Conservation (phyloP, 148 eudicot species). For the Rhododendron simsii region DNA sequence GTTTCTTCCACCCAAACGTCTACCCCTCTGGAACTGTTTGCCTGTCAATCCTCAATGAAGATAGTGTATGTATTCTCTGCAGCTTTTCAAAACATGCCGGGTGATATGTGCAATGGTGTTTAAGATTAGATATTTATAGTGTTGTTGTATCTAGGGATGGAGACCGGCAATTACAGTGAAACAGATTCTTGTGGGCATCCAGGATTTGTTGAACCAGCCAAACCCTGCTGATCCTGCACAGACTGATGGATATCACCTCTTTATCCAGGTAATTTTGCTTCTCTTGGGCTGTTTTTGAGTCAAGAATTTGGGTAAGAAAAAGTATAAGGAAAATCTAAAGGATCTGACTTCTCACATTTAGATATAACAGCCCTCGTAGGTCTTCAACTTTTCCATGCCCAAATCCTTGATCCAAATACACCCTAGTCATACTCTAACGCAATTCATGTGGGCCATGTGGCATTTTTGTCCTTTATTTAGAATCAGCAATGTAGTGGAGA, state of each 20-base stretch:
- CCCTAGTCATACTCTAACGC: neutral
- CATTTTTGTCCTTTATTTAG: neutral
- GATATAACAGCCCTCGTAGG: neutral
- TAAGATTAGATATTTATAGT: neutral
- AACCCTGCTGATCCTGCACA: conserved; percentile 77
- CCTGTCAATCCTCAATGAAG: conserved; percentile 79
- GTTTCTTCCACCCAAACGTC: conserved; percentile 88
- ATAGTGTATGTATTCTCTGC: conserved; percentile 47
- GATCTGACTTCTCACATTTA: neutral
- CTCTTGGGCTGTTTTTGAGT: neutral
- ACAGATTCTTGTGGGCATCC: conserved; percentile 82
- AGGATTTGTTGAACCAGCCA: conserved; percentile 75
- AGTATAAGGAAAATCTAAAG: neutral
- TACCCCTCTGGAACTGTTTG: conserved; percentile 88
- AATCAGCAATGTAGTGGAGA: neutral
- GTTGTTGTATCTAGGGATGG: conserved; percentile 52
- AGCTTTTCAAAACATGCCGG: neutral
- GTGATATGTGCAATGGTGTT: neutral
- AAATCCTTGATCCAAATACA: neutral
- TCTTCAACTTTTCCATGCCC: neutral
- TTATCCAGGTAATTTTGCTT: conserved; percentile 51
- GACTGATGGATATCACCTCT: conserved; percentile 73
- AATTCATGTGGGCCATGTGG: neutral
- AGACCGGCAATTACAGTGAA: conserved; percentile 88
- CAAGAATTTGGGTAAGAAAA: neutral